Evolutionary conservation across 257 asterid species (phyloP).

Genomic region (Plectranthus barbatus): DNA sequence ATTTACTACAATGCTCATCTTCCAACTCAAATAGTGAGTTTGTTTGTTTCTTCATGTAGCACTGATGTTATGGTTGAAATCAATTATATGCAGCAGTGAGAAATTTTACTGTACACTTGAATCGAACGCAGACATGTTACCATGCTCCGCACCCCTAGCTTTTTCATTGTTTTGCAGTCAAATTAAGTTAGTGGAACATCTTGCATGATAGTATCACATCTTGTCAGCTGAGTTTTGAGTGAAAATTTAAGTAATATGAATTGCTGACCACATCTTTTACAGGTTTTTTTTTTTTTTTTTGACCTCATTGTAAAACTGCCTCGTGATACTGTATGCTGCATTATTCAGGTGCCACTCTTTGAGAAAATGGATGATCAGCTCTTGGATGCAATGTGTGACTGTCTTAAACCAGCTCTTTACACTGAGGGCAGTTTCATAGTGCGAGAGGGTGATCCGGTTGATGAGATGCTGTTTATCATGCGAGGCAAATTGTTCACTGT

Average conservation of each 20-base stretch:
- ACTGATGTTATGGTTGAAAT: neutral
- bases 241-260: neutral
- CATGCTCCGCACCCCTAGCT: neutral
- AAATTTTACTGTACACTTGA: neutral
- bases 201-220: neutral
- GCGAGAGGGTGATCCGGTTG: constrained; percentile 95
- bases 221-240: neutral
- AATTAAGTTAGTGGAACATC: neutral
- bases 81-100: neutral
- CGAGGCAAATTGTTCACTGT: constrained; percentile 70
- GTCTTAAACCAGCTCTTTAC: constrained; percentile 78
- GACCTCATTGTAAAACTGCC: neutral
- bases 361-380: constrained; percentile 97
- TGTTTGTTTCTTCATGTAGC: neutral
- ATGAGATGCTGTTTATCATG: constrained; percentile 90
- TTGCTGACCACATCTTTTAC: neutral
- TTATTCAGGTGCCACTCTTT: constrained; percentile 80
- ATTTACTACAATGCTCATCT: neutral
- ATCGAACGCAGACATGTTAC: too few species aligned
- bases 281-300: neutral
- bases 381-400: constrained; percentile 81
- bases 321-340: neutral
- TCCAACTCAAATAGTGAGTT: neutral
- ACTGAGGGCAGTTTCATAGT: constrained; percentile 83
- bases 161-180: neutral